These are phyloP conservation scores for Fusarium miscanthi DNA, from an alignment of 2,329 filamentous ascomycete species.

Conservation along the genomic window DNA sequence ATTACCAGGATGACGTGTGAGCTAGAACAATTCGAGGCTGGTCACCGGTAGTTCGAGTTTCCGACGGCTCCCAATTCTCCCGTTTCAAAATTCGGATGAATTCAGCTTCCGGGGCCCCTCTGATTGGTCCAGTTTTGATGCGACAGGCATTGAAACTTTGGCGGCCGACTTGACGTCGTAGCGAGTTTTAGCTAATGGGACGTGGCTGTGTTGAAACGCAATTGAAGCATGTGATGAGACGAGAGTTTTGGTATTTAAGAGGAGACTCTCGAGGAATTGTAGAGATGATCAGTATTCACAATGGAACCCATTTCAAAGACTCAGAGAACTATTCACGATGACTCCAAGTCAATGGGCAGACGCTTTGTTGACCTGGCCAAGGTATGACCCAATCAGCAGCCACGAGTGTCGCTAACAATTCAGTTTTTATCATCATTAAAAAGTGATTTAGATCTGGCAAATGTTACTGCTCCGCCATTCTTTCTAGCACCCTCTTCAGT, in stretches of 20 bases:
- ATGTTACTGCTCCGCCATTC: constrained; percentile 62
- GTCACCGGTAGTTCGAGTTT: constrained; percentile 13
- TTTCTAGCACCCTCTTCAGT: constrained; percentile 62
- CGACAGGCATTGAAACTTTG: neutral
- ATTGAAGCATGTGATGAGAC: constrained; percentile 27
- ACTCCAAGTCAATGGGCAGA: constrained; percentile 29
- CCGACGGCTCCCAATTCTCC: constrained; percentile 11
- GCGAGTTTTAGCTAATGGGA: neutral
- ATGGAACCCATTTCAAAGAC: constrained; percentile 24
- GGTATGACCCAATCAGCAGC: neutral
- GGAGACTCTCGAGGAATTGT: rapidly evolving
- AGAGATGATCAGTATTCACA: neutral
- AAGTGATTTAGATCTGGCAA: constrained; percentile 59
- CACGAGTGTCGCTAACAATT: neutral
- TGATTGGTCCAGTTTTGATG: neutral
- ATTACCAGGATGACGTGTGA: neutral
- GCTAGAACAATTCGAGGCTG: neutral
- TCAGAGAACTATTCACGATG: constrained; percentile 23
- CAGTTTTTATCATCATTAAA: constrained; percentile 49
- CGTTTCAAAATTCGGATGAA: constrained; percentile 3
- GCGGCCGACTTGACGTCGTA: constrained; percentile 7
- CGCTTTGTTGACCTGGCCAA: constrained; percentile 32
- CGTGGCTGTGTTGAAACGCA: constrained; percentile 22
- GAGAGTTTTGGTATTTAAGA: neutral
- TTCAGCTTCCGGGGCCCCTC: neutral